Evolutionary conservation across 129 eudicot species (phyloP), one percentile per base, ranked within the genome.

Genomic region (Flaveria brownii): DNA sequence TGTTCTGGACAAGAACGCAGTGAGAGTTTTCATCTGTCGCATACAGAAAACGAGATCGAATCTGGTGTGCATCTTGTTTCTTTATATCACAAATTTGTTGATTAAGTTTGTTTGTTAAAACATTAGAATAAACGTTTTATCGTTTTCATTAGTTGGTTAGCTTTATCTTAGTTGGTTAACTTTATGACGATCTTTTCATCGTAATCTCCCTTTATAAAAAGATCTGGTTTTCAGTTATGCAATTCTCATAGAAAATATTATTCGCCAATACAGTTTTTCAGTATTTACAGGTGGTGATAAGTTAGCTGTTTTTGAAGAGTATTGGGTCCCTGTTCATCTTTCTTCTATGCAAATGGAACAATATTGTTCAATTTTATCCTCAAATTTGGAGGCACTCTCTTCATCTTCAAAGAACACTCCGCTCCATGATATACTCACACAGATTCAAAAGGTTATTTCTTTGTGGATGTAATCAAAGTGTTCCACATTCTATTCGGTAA

Each of bases 261-360:
- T 42, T 42, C 47, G 6, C 9, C 47, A 42, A 9, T 42, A 9
- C 47, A 42, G 22, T 57, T 82, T 88, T 71, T 74, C 79, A 76
- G 68, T 70, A 45, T 72, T 86, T 85, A 33, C 73, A 15, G 66
- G 83, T 80, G 77, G 73, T 25, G 56, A 43, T 62, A 60, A 46
- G 47, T 43, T 70, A 43, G 18, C 56, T 59, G 74, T 70, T 41
- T 77, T 88, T 22, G 51, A 78, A 17, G 96, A 91, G 71, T 91
- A 83, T 55, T 91, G 96, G 96, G 86, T 91, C 64, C 97, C 96
- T 23, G 91, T 80, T 70, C 80, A 60, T 72, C 90, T 91, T 65
- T 85, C 92, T 28, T 18, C 73, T 56, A 78, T 87, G 72, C 97
- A 91, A 84, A 77, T 80, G 7, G 85, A 89, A 84, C 87, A 86